phyloP scores from a whole-genome alignment of 1,139 yeast species.

The Blastobotrys ciferrii region DNA sequence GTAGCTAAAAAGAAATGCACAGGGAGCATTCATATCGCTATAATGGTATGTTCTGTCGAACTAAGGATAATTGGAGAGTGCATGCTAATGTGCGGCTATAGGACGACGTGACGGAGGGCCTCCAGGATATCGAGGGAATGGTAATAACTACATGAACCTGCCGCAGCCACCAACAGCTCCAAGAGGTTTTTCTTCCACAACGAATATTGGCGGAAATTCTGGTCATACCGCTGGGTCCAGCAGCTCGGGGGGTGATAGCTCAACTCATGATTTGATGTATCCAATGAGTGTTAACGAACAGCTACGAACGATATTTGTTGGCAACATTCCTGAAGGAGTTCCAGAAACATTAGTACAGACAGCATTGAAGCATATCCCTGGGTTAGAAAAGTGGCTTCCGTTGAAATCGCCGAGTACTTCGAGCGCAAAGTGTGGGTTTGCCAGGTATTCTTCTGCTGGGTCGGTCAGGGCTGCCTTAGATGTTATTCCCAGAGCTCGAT shows the following conservation, averaged over 20 bases:
- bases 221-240: background rate
- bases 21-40: background rate
- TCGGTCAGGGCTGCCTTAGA: conserved; percentile 26
- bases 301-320: conserved; percentile 34
- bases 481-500: conserved; percentile 26
- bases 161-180: background rate
- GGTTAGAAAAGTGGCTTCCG: conserved; percentile 27
- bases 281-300: conserved; percentile 32
- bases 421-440: conserved; percentile 28
- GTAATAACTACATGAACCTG: background rate
- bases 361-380: conserved; percentile 28
- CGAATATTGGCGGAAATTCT: background rate
- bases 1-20: background rate
- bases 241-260: background rate
- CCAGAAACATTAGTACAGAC: conserved; percentile 31
- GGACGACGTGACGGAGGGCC: background rate
- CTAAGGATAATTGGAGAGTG: too few species aligned
- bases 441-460: conserved; percentile 23
- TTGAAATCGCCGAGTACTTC: conserved; percentile 23
- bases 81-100: too few species aligned
- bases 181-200: background rate
- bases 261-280: conserved; percentile 14
- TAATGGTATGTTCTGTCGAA: background rate
- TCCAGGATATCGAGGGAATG: background rate
- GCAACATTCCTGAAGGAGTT: conserved; percentile 32